Base-by-base conservation (phyloP, 2,329 filamentous ascomycete genomes). In the Calonectria leucothoes region DNA sequence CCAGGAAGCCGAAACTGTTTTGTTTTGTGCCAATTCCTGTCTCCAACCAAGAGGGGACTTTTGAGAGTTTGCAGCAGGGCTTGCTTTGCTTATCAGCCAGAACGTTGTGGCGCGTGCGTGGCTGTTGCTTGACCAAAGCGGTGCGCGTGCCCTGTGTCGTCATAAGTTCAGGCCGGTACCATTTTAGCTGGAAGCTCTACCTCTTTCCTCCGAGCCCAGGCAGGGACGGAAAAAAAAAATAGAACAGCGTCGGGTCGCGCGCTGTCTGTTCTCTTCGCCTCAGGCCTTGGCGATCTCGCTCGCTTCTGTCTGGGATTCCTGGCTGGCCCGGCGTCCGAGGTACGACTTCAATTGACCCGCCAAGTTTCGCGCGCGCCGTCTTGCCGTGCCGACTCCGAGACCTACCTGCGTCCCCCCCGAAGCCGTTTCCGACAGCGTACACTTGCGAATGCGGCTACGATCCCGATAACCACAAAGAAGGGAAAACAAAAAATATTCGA, bases 111-210 rank as follows among this genome's bases (percentile, higher is more conserved):
- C 77, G 72, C 66, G 59, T 27, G 65, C 55, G 75, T 78, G 75
- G 78, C 78, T 75, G 76, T 27, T 61, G 29, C 78, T 75, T 61
- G 25, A 49, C 69, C 49, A 42, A 66, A 61, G 51, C 52, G 66
- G 76, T 63, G 66, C 51, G 65, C 71, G 69, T 73, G 76, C 76
- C 76, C 79, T 81, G 79, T 80, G 79, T 81, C 79, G 79, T 81
- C 79, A 80, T 74, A 66, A 67, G 31, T 52, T 35, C 27, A 69
- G 76, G 74, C 74, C 77, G 76, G 79, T 80, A 76, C 74, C 72
- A 79, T 74, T 80, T 79, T 80, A 35, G 42, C 68, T 63, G 64
- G 49, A 15, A 42, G 37, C 20, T 52, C 66, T 39, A 23, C 29
- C 23, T 63, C 49, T 64, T 31, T 61, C 35, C 33, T 63, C 33